phyloP scores from a whole-genome alignment of 352 stramenopile species.

The Pythium phragmiticola region DNA sequence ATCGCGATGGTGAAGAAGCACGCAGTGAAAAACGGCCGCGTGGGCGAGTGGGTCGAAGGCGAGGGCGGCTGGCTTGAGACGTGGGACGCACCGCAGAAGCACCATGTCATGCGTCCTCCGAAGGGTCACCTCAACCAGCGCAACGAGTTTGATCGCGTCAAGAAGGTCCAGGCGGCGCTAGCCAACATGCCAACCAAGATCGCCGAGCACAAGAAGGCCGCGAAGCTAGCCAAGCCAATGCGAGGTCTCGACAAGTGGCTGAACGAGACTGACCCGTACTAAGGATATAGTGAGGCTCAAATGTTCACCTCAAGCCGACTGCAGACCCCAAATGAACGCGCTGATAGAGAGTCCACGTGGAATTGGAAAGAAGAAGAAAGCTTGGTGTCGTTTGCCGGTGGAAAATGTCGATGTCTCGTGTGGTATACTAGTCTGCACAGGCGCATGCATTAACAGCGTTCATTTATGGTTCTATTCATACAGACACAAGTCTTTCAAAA shows the following conservation, averaged over 20 bases:
- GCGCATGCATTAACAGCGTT: background rate
- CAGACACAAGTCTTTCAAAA: no score
- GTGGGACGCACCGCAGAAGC: constrained; percentile 78
- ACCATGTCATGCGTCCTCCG: constrained; percentile 81
- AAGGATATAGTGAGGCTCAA: constrained; percentile 24
- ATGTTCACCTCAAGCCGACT: background rate
- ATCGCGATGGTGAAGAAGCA: constrained; percentile 84
- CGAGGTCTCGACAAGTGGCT: constrained; percentile 89
- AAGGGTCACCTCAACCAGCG: constrained; percentile 82
- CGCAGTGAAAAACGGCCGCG: constrained; percentile 60
- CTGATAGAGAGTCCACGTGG: background rate
- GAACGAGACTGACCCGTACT: constrained; percentile 82
- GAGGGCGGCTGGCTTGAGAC: constrained; percentile 79
- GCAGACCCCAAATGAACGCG: background rate
- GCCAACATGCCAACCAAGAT: constrained; percentile 85
- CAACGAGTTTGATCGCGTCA: constrained; percentile 84
- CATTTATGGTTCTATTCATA: no score
- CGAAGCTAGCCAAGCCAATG: constrained; percentile 81
- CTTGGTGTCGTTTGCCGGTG: constrained; percentile 10
- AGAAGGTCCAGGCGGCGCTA: constrained; percentile 84
- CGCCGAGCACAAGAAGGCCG: constrained; percentile 82
- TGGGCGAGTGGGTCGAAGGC: constrained; percentile 74
- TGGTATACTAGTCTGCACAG: background rate
- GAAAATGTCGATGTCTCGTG: background rate
- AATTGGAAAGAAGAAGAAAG: constrained; percentile 2